Percentiles rank a stretch among this genome's conserved stretches.
Evolutionary conservation across 164 flowering plant species (phyloP).

Genomic region (Brasenia schreberi): DNA sequence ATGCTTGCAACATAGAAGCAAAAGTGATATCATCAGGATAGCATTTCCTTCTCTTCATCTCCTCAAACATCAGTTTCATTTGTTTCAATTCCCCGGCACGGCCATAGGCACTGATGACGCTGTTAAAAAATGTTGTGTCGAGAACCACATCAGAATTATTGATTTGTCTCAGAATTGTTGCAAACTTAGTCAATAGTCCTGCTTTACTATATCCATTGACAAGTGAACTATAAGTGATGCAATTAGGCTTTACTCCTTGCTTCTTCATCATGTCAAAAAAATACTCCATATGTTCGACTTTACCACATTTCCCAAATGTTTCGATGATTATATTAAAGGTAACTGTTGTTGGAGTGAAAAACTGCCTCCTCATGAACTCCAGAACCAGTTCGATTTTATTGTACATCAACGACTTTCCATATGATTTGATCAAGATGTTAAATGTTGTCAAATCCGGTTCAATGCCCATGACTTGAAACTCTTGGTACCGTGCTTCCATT

Average conservation of each 20-base stretch:
- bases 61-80: constrained; percentile 42
- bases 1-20: constrained; percentile 63
- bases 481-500: constrained; percentile 83
- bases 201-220: constrained; percentile 58
- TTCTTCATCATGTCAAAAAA: constrained; percentile 63
- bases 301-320: constrained; percentile 49
- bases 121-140: constrained; percentile 80
- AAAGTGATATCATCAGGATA: constrained; percentile 56
- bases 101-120: constrained; percentile 70
- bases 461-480: constrained; percentile 71
- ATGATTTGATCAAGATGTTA: constrained; percentile 67
- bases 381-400: constrained; percentile 57
- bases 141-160: constrained; percentile 64
- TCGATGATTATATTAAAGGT: constrained; percentile 69
- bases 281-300: constrained; percentile 61
- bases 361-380: constrained; percentile 65
- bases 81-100: constrained; percentile 44
- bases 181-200: constrained; percentile 36
- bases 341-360: constrained; percentile 49
- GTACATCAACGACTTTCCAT: constrained; percentile 58
- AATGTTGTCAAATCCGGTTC: constrained; percentile 58
- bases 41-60: constrained; percentile 56
- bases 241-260: constrained; percentile 74
- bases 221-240: constrained; percentile 74
- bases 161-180: constrained; percentile 57